Evolutionary conservation across 2,329 filamentous ascomycete genomes (phyloP).

Genomic region (Diaporthe citrichinensis): DNA sequence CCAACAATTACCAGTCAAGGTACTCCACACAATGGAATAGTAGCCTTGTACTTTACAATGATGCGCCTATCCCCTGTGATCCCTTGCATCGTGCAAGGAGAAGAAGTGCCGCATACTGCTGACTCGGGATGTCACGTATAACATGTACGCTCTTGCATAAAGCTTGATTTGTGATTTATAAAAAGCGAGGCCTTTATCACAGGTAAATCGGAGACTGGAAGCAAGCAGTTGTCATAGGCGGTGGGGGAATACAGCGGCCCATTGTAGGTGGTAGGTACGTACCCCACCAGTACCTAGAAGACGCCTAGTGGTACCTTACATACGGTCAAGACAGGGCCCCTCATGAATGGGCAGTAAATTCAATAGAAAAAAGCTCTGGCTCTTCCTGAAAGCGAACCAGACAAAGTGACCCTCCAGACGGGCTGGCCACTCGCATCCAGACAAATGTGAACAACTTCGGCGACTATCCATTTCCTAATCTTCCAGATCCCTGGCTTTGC

Average conservation of each 20-base stretch:
- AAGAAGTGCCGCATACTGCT: not conserved
- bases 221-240: not conserved
- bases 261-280: conserved; percentile 5
- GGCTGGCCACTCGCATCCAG: conserved; percentile 26
- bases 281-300: conserved; percentile 9
- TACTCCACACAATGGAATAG: not conserved
- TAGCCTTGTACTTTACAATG: conserved; percentile 5
- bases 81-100: not conserved
- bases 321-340: conserved; percentile 3
- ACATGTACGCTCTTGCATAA: not conserved
- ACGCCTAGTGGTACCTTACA: conserved; percentile 23
- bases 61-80: not conserved
- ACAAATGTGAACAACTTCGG: conserved; percentile 27
- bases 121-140: not conserved
- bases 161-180: not conserved
- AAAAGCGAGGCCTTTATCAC: not conserved
- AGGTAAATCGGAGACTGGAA: not conserved
- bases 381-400: conserved; percentile 19
- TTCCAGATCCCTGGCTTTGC: conserved; percentile 34
- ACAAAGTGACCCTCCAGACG: conserved; percentile 11
- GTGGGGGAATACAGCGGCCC: not conserved
- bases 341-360: conserved; percentile 11
- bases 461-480: conserved; percentile 24
- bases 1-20: conserved; percentile 3
- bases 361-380: not conserved